Percentiles rank a stretch among this genome's conserved stretches.
phyloP scores from a whole-genome alignment of 83 land plant genomes.

The Picea abies region DNA sequence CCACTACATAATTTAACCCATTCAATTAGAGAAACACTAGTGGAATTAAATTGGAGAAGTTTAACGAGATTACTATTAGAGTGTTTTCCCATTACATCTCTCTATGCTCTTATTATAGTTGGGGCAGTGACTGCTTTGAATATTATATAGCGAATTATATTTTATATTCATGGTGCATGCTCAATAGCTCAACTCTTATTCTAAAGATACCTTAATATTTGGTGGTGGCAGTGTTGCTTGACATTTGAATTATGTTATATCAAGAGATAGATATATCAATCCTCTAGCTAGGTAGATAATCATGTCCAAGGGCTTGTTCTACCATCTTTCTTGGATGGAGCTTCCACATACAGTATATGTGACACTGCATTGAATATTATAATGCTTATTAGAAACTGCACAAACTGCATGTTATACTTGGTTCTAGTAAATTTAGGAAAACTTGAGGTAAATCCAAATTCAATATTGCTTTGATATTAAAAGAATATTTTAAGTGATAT shows the following conservation, averaged over 20 bases:
- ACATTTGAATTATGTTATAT: background rate
- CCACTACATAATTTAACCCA: no score
- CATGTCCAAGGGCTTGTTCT: background rate
- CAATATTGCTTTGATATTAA: background rate
- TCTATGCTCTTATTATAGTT: constrained; percentile 2
- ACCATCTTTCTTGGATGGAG: background rate
- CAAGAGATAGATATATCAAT: background rate
- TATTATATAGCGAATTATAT: no score
- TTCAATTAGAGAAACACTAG: no score
- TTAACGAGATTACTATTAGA: background rate
- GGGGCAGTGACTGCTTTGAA: background rate
- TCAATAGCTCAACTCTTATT: background rate
- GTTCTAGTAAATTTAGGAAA: background rate
- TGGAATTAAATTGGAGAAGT: background rate
- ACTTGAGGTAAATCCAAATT: background rate
- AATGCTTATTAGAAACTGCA: background rate
- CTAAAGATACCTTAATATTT: background rate
- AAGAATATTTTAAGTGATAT: no score
- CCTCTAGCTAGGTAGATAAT: background rate
- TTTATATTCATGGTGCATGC: background rate
- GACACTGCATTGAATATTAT: no score
- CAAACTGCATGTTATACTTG: background rate
- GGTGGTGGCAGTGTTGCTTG: background rate
- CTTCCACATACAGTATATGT: no score
- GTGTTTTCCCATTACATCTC: no score